Percentiles rank a stretch among this genome's conserved stretches.
phyloP scores from a whole-genome alignment of 108 stramenopile species.

The Conticribra guillardii region DNA sequence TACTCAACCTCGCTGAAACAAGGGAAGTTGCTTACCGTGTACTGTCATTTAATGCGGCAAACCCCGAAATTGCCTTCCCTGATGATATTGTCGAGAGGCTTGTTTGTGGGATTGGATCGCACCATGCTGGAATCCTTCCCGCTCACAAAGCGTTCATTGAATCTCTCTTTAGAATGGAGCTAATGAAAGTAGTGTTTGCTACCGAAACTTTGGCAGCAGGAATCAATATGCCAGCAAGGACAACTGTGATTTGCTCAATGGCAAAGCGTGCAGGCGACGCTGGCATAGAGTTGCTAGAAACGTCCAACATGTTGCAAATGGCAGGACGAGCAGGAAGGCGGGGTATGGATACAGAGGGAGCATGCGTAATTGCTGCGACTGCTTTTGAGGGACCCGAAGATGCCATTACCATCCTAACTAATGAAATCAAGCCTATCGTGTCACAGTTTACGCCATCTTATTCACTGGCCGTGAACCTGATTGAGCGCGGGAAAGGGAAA shows the following conservation, averaged over 20 bases:
- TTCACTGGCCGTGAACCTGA: slow-evolving; percentile 74
- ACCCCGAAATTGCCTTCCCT: slow-evolving; percentile 76
- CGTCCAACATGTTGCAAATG: slow-evolving; percentile 87
- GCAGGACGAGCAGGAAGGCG: slow-evolving; percentile 89
- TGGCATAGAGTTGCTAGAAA: slow-evolving; percentile 73
- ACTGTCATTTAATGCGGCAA: slow-evolving; percentile 71
- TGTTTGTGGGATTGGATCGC: slow-evolving; percentile 84
- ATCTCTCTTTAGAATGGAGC: slow-evolving; percentile 76
- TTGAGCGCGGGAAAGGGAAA: slow-evolving; percentile 69
- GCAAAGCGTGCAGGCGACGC: slow-evolving; percentile 79
- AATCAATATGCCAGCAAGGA: slow-evolving; percentile 85
- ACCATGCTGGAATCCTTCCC: slow-evolving; percentile 93
- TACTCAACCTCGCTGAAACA: slow-evolving; percentile 66
- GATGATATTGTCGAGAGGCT: slow-evolving; percentile 63
- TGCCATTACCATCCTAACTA: slow-evolving; percentile 69
- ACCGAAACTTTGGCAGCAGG: slow-evolving; percentile 97
- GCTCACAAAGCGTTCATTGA: slow-evolving; percentile 93
- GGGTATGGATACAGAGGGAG: slow-evolving; percentile 72
- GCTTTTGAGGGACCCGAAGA: slow-evolving; percentile 77
- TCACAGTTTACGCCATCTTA: slow-evolving; percentile 87
- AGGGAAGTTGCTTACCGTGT: slow-evolving; percentile 69
- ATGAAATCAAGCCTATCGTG: slow-evolving; percentile 73
- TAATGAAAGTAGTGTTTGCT: slow-evolving; percentile 93
- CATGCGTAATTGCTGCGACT: slow-evolving; percentile 81
- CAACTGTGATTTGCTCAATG: slow-evolving; percentile 88